phyloP scores from a whole-genome alignment of 2,329 filamentous ascomycete species.

The Mariannaea sp. region DNA sequence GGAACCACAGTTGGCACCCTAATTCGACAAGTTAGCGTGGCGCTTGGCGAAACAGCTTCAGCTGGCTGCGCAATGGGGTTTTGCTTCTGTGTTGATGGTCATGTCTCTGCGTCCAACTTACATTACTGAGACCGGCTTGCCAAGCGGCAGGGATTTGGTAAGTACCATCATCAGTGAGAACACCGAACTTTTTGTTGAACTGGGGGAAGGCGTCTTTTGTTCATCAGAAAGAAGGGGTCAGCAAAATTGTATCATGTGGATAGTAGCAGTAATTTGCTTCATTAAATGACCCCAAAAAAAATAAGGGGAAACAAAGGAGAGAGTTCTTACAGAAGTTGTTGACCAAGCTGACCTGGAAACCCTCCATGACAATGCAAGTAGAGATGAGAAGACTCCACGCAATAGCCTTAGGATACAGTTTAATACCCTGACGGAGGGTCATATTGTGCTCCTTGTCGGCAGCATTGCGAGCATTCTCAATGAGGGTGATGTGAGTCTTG shows the following conservation, averaged over 20 bases:
- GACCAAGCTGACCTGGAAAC: slow-evolving; percentile 80
- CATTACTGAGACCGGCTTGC: slow-evolving; percentile 66
- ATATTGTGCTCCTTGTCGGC: slow-evolving; percentile 69
- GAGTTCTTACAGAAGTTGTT: slow-evolving; percentile 71
- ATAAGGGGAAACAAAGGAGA: not conserved
- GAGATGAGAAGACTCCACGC: slow-evolving; percentile 84
- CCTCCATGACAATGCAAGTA: slow-evolving; percentile 92
- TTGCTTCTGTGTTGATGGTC: slow-evolving; percentile 2
- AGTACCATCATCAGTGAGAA: slow-evolving; percentile 48
- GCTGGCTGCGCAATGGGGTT: not conserved
- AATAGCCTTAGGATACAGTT: slow-evolving; percentile 85
- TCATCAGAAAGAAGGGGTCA: slow-evolving; percentile 4
- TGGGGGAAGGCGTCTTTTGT: slow-evolving; percentile 57
- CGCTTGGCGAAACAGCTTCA: not conserved
- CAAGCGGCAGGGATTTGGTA: slow-evolving; percentile 64
- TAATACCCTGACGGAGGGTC: slow-evolving; percentile 76
- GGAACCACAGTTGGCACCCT: slow-evolving; percentile 63
- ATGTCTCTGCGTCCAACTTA: too few relatives aligned
- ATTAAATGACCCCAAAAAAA: slow-evolving; percentile 5
- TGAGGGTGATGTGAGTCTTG: slow-evolving; percentile 39
- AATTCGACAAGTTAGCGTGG: slow-evolving; percentile 32
- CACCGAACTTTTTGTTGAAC: slow-evolving; percentile 63
- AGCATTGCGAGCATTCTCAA: slow-evolving; percentile 48
- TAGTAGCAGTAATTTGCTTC: too few relatives aligned
- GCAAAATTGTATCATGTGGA: slow-evolving; percentile 5